A percentile compares a stretch with the other conserved stretches of the same genome.
Conservation (phyloP, 108 stramenopile genomes). For the Skeletonema tropicum region DNA sequence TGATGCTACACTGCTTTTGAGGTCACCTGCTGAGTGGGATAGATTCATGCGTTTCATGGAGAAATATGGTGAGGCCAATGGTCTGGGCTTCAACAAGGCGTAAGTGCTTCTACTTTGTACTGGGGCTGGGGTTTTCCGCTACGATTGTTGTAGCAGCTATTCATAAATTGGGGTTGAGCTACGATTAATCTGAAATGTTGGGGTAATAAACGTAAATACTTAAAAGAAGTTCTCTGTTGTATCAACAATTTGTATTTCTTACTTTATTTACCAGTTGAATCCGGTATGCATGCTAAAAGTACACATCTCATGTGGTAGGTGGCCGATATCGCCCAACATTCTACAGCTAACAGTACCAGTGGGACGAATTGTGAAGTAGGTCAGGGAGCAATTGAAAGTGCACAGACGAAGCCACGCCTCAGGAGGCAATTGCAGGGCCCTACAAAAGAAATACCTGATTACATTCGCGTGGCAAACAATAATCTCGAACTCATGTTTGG, state of each 20-base stretch:
- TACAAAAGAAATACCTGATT: slow-evolving; percentile 93
- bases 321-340: slow-evolving; percentile 90
- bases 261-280: slow-evolving; percentile 73
- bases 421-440: slow-evolving; percentile 91
- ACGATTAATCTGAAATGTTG: not conserved
- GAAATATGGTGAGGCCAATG: slow-evolving; percentile 76
- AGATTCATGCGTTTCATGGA: slow-evolving; percentile 91
- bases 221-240: not conserved
- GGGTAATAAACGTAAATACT: not conserved
- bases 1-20: slow-evolving; percentile 69
- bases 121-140: not conserved
- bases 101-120: not conserved
- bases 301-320: slow-evolving; percentile 63
- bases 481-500: slow-evolving; percentile 90
- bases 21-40: slow-evolving; percentile 79
- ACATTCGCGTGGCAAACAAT: slow-evolving; percentile 96
- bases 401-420: slow-evolving; percentile 92
- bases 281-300: slow-evolving; percentile 84
- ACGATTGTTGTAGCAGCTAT: slow-evolving; percentile 1
- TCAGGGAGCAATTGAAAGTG: slow-evolving; percentile 90
- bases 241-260: not conserved
- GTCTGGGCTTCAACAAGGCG: slow-evolving; percentile 69
- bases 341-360: slow-evolving; percentile 88
- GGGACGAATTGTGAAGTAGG: slow-evolving; percentile 84
- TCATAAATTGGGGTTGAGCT: not conserved